These are phyloP conservation scores for Hysterium pulicare DNA, from an alignment of 2,329 filamentous ascomycete genomes.

Conservation along the genomic window DNA sequence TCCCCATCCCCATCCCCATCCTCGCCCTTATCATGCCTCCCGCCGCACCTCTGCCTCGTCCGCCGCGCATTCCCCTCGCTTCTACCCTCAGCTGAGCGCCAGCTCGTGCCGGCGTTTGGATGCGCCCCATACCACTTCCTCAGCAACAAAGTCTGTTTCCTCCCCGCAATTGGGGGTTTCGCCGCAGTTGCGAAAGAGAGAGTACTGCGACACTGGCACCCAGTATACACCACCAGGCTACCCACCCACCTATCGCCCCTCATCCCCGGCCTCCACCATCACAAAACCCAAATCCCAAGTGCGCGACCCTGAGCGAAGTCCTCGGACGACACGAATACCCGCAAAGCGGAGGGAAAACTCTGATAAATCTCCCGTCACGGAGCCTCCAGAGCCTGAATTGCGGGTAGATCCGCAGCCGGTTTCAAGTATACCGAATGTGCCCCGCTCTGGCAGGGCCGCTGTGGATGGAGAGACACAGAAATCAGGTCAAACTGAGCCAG, in stretches of 20 bases:
- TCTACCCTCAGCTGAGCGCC: conserved; percentile 25
- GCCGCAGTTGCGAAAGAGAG: conserved; percentile 26
- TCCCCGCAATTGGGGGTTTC: conserved; percentile 25
- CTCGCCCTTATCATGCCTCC: conserved; percentile 31
- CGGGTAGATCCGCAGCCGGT: conserved; percentile 31
- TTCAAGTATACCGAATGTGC: conserved; percentile 14
- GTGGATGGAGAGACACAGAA: conserved; percentile 12
- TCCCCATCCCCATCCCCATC: no score
- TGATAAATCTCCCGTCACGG: conserved; percentile 28
- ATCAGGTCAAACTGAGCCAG: conserved; percentile 8
- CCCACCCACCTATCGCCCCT: conserved; percentile 41
- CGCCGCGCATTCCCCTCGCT: conserved; percentile 31
- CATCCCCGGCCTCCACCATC: conserved; percentile 6
- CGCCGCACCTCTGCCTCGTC: conserved; percentile 27
- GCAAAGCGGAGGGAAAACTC: conserved; percentile 32
- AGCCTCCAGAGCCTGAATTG: conserved; percentile 33
- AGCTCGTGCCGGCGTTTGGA: conserved; percentile 26
- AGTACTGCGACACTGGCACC: conserved; percentile 50
- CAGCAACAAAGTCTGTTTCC: conserved; percentile 17
- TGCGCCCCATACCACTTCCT: conserved; percentile 18
- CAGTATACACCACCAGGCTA: conserved; percentile 53
- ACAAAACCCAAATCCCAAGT: conserved; percentile 7
- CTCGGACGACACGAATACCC: conserved; percentile 10
- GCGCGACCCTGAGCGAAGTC: conserved; percentile 11
- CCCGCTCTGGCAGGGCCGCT: conserved; percentile 5